Evolutionary conservation across 345 rosid genomes (phyloP).

Genomic region (Carallia brachiata): DNA sequence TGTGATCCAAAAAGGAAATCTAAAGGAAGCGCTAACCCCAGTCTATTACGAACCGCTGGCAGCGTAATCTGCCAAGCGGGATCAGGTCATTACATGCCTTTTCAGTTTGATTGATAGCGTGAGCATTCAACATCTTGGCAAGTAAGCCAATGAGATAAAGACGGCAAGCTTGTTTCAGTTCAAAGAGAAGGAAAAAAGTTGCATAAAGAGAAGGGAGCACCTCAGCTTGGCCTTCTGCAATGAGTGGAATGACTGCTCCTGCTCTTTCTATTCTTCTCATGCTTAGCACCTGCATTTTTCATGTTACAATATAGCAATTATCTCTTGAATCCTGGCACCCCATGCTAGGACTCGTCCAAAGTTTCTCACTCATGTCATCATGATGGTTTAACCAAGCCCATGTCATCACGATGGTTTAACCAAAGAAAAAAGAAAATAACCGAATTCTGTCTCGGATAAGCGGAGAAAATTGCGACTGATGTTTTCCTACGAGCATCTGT

Average conservation of each 20-base stretch:
- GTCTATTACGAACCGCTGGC: background rate
- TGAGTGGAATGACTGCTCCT: constrained; percentile 46
- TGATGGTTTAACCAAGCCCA: background rate
- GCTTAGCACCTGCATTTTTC: constrained; percentile 45
- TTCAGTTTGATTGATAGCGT: background rate
- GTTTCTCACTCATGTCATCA: background rate
- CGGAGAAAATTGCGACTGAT: background rate
- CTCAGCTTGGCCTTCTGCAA: constrained; percentile 41
- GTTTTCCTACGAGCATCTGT: background rate
- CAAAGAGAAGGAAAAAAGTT: background rate
- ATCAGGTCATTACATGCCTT: background rate
- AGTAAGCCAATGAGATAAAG: background rate
- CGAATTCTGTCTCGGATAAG: too few relatives aligned
- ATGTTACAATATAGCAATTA: background rate
- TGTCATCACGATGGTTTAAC: background rate
- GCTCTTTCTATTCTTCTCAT: constrained; percentile 57
- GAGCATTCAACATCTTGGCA: background rate
- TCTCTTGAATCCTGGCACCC: background rate
- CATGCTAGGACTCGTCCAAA: background rate
- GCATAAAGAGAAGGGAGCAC: constrained; percentile 8
- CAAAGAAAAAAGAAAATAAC: background rate
- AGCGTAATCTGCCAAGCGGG: background rate
- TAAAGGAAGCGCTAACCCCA: too few relatives aligned
- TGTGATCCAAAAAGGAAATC: too few relatives aligned
- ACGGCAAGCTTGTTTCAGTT: background rate